Base-by-base conservation (phyloP, 768 basidiomycete species). In the Boletus sp. region DNA sequence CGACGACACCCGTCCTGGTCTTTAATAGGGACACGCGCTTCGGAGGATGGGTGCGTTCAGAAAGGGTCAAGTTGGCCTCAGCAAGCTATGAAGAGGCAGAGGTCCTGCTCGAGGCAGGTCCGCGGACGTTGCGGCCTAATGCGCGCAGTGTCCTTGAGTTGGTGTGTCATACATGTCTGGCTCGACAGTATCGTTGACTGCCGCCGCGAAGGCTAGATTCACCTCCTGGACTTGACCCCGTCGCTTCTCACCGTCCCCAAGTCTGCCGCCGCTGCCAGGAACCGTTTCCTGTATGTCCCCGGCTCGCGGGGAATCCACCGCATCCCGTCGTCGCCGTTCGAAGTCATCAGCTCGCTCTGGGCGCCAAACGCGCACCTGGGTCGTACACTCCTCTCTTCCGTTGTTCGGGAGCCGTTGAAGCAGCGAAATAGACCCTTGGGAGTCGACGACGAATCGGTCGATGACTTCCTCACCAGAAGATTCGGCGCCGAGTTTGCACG, bases 31-130 rank as follows among this genome's bases (percentile, higher is more conserved):
- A 82, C 8, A 48, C 71, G 1, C 76, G 83, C 2, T 70, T 89
- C 5, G 96, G 96, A 12, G 96, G 96, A n/a, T 98, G 94, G 95
- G 81, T 93, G 1, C 77, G 75, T 51, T 89, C 82, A 48, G 79
- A 84, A 54, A 78, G 80, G 17, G 77, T 87, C 20, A 61, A 73
- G 8, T 61, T 90, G 9, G 66, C 71, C 5, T 50, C 61, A 42
- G 61, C 69, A 32, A 41, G 46, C 8, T 69, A 56, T 40, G 61
- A 69, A 40, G 69, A 67, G 7, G 75, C 73, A 12, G 66, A 68
- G 5, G 78, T 94, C 10, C 67, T 91, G 4, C 75, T 98, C 6
- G 96, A 99, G 75, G 79, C 83, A 24, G 96, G 96, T 1, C 94
- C 96, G 28, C 77, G 95, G 40, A 95, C 92, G 15, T 75, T 99